These are phyloP conservation scores for Ceratobasidium sp. DNA, from an alignment of 1,284 basidiomycete genomes.

Conservation along the genomic window DNA sequence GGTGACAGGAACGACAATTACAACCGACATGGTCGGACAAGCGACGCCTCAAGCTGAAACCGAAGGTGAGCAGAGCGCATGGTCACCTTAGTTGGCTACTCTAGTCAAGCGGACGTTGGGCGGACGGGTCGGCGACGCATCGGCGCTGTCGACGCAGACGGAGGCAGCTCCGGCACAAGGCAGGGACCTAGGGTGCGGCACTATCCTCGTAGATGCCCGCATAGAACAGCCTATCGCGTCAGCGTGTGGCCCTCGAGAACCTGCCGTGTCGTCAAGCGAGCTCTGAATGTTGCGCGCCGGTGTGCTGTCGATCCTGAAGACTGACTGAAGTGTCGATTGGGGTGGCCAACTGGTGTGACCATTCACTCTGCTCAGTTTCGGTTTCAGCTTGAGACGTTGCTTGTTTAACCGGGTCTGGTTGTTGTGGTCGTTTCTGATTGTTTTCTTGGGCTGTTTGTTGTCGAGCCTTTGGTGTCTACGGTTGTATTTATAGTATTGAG, in stretches of 20 bases:
- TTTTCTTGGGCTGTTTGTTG: too few relatives aligned
- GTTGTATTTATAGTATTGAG: neutral
- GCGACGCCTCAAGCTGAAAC: too few relatives aligned
- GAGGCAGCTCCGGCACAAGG: conserved; percentile 9
- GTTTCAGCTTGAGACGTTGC: too few relatives aligned
- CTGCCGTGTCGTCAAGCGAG: conserved; percentile 9
- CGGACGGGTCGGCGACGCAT: conserved; percentile 52
- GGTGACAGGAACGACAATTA: neutral
- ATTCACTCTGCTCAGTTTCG: too few relatives aligned
- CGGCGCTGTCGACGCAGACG: conserved; percentile 43
- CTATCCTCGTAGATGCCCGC: conserved; percentile 8
- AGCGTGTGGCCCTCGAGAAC: conserved; percentile 21
- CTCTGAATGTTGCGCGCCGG: neutral
- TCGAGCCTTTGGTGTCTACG: too few relatives aligned
- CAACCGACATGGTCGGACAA: neutral
- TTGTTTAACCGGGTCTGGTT: neutral
- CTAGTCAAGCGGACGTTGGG: neutral
- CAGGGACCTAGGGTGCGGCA: conserved; percentile 23
- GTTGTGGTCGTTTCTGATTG: too few relatives aligned
- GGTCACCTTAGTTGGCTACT: too few relatives aligned
- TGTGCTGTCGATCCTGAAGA: too few relatives aligned
- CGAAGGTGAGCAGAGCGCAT: too few relatives aligned
- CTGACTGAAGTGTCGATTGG: neutral
- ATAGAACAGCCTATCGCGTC: conserved; percentile 14
- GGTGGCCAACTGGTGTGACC: too few relatives aligned